phyloP scores from a whole-genome alignment of 2,329 filamentous ascomycete genomes.

The Ambrosiella beaveri region DNA sequence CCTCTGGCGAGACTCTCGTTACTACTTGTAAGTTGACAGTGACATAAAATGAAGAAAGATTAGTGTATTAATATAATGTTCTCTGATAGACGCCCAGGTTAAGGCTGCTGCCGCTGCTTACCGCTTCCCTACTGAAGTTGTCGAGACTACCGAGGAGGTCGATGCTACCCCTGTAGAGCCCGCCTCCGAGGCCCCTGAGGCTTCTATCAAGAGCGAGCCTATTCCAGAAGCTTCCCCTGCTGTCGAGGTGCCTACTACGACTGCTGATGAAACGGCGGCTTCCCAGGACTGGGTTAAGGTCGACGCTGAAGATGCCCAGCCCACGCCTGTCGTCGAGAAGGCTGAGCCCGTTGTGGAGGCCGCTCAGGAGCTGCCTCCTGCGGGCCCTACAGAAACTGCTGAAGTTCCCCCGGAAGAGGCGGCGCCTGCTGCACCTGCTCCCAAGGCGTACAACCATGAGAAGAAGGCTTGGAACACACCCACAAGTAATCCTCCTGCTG shows the following conservation, averaged over 20 bases:
- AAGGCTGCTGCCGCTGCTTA: slow-evolving; percentile 35
- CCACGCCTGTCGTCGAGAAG: slow-evolving; percentile 16
- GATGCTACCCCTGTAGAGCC: not conserved
- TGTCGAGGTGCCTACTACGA: not conserved
- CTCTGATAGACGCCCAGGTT: slow-evolving; percentile 21
- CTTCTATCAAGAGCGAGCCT: not conserved
- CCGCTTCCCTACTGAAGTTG: slow-evolving; percentile 24
- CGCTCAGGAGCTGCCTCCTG: slow-evolving; percentile 26
- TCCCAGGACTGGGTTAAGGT: slow-evolving; percentile 9
- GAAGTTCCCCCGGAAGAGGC: slow-evolving; percentile 22
- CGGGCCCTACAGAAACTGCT: slow-evolving; percentile 26
- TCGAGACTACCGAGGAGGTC: not conserved
- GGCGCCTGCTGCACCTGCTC: not conserved
- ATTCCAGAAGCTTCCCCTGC: not conserved
- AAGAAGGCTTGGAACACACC: slow-evolving; percentile 20
- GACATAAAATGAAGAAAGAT: not conserved
- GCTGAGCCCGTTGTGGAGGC: slow-evolving; percentile 39
- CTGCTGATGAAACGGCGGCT: not conserved
- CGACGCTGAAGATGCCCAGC: slow-evolving; percentile 15
- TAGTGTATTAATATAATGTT: slow-evolving; percentile 14
- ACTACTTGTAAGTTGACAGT: slow-evolving; percentile 49
- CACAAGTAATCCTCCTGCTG: slow-evolving; percentile 21
- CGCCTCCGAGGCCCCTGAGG: not conserved
- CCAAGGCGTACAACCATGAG: not conserved
- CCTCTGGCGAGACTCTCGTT: slow-evolving; percentile 44